Evolutionary conservation across 169 alveolate species (phyloP).

Genomic region (Cryptosporidium meleagridis): DNA sequence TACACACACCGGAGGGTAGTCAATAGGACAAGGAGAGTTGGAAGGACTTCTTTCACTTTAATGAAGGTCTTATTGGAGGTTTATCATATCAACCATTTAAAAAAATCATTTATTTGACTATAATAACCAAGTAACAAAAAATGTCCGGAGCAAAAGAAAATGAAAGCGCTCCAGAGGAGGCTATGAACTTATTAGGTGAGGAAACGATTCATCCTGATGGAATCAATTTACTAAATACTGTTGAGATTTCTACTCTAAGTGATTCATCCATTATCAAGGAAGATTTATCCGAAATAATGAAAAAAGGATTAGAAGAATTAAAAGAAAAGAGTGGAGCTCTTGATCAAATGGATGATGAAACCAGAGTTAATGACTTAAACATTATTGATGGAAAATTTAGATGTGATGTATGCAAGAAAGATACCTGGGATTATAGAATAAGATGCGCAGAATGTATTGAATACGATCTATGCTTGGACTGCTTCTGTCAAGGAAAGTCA

Average conservation of each 20-base stretch:
- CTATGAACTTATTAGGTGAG: conserved; percentile 47
- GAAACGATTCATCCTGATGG: conserved; percentile 47
- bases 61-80: not conserved
- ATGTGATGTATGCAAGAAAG: conserved; percentile 69
- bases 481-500: conserved; percentile 89
- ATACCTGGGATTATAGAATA: conserved; percentile 79
- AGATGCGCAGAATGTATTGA: conserved; percentile 92
- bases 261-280: conserved; percentile 39
- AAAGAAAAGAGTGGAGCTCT: not conserved
- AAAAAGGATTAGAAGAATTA: conserved; percentile 31
- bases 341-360: not conserved
- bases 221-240: conserved; percentile 23
- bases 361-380: conserved; percentile 17
- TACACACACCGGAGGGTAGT: not conserved
- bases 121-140: not conserved
- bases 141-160: not conserved
- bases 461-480: conserved; percentile 87
- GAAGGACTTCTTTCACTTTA: not conserved
- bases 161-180: conserved; percentile 62
- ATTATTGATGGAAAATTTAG: conserved; percentile 73
- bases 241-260: conserved; percentile 45
- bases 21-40: not conserved
- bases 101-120: not conserved
- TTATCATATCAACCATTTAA: not conserved
- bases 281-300: conserved; percentile 19